Evolutionary conservation across 306 rosid species (phyloP), one percentile per base, ranked within the genome.

Genomic region (Quillaja saponaria): DNA sequence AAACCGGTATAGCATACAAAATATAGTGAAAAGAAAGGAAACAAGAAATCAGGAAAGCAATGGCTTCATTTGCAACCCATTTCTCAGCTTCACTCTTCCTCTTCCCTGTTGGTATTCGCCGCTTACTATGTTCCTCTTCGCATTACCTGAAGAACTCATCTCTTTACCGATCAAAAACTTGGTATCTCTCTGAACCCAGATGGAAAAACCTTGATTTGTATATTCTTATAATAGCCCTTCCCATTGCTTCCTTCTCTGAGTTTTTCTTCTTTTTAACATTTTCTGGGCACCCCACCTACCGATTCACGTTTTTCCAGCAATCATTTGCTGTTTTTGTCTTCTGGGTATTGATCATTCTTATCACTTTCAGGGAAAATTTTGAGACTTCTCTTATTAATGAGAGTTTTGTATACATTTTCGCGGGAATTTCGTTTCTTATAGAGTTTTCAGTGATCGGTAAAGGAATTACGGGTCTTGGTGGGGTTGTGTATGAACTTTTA

Each of bases 11-110:
- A 13, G 31, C 8, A 49, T 10, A 47, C 12, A 66, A 61, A 58
- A n/a, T n/a, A n/a, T n/a, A 75, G 72, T 15, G 71, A 19, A 42
- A 69, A 76, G 15, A 70, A 54, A 33, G 40, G 73, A 81, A 19
- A 66, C 56, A 35, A 57, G 69, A 50, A 58, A 66, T 34, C 44
- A 72, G 63, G 34, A 66, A 31, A 31, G 18, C 10, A 17, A 91
- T 91, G 98, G 95, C 87, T 49, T 84, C 95, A 3, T 28, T 81
- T 45, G 88, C 90, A 11, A 75, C 92, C 66, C 90, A 88, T 72
- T 71, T 86, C 82, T 73, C 92, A 6, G 92, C 84, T 1, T 86
- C 80, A 33, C 70, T 88, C 53, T 41, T 91, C 28, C 78, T 88
- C 58, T 55, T 84, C 38, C 95, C 92, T 49, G 13, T 78, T 0